Evolutionary conservation across 2,329 filamentous ascomycete species (phyloP).

Genomic region (Botryotinia globosa): DNA sequence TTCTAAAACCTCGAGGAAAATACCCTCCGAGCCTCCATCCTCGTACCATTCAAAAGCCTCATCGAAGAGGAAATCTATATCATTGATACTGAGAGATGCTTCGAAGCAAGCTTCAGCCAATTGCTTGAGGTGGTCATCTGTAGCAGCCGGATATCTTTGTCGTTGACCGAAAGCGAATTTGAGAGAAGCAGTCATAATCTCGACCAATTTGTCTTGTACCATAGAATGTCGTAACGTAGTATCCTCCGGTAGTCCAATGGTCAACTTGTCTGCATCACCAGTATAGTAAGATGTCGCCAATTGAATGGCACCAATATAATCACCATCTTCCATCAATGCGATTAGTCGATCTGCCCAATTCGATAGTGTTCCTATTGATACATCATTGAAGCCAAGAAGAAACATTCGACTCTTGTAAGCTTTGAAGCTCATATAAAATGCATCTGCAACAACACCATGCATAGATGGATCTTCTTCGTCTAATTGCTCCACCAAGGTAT

Average conservation of each 20-base stretch:
- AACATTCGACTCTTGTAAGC: conserved; percentile 94
- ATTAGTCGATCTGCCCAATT: conserved; percentile 96
- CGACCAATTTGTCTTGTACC: conserved; percentile 83
- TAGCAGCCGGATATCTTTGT: conserved; percentile 46
- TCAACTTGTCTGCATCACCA: conserved; percentile 88
- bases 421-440: conserved; percentile 96
- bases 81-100: conserved; percentile 74
- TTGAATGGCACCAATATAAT: conserved; percentile 87
- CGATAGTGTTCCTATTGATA: conserved; percentile 85
- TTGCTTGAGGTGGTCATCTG: conserved; percentile 61
- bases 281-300: conserved; percentile 90
- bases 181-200: conserved; percentile 89
- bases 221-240: conserved; percentile 70
- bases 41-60: conserved; percentile 90
- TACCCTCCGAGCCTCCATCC: conserved; percentile 65
- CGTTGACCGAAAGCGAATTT: conserved; percentile 80
- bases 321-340: conserved; percentile 93
- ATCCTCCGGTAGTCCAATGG: conserved; percentile 88
- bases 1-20: conserved; percentile 87
- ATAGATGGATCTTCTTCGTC: conserved; percentile 84
- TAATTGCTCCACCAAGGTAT: conserved; percentile 79
- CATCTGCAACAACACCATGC: conserved; percentile 95
- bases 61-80: conserved; percentile 84
- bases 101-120: conserved; percentile 80
- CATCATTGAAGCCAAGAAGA: conserved; percentile 86